Base-by-base conservation (phyloP, 2,329 filamentous ascomycete species). In the Colletotrichum liaoningense region DNA sequence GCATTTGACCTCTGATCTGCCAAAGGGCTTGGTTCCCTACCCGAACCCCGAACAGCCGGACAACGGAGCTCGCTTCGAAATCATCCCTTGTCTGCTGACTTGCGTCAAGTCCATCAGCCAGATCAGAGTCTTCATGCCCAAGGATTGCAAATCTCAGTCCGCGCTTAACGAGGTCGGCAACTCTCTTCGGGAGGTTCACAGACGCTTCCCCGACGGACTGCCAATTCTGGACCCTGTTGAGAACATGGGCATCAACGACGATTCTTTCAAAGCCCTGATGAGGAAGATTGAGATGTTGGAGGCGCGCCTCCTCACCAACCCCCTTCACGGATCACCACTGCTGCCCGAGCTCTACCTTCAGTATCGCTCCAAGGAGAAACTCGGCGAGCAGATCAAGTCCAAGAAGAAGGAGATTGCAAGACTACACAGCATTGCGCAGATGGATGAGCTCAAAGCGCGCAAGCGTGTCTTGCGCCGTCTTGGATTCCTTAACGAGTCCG, bases 201-300 rank as follows among this genome's bases (percentile, higher is more conserved):
- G 91, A 77, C 92, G 97, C 30, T 98, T 99, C 85, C 95, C 95
- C 0, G 97, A 99, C 79, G 97, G 97, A 3, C 86, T 99, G 69
- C 93, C 97, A 3, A 88, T 95, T 7, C 85, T 99, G 22, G 97
- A 99, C 79, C 97, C 97, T 0, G 93, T 99, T 52, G 95, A 98
- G 82, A 95, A 98, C 80, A 98, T 99, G 97, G 90, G 91, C 33
- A 98, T 99, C 79, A 93, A 88, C 4, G 97, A 98, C 79, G 95
- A 98, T 1, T 92, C 91, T 0, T 98, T 99, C 86, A 98, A 97
- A 87, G 95, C 95, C 81, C 90, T 98, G 4, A 89, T 98, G 69
- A 86, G 95, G 83, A 98, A 98, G 90, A 98, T 99, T 74, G 97
- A 99, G 84, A 94, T 98, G 12, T 90, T 99, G 2, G 97, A 99